These are phyloP conservation scores for Ustilago bromivora DNA, from an alignment of 1,284 basidiomycete genomes.

Conservation along the genomic window DNA sequence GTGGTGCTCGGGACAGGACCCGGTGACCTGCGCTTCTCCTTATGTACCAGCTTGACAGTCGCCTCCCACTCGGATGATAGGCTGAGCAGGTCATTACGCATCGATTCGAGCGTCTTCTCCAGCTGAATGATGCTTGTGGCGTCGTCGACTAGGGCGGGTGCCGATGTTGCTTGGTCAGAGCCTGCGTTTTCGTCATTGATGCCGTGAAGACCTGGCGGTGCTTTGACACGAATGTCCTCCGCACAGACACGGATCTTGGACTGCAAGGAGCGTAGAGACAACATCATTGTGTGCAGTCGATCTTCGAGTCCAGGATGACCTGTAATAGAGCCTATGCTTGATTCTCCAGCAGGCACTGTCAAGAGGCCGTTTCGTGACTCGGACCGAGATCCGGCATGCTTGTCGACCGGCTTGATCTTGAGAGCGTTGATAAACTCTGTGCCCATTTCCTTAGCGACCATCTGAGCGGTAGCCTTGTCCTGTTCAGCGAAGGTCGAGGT, in stretches of 20 bases:
- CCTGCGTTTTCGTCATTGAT: neutral
- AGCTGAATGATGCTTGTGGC: slow-evolving; percentile 24
- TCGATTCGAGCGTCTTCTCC: slow-evolving; percentile 54
- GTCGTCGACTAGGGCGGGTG: slow-evolving; percentile 6
- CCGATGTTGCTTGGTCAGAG: neutral
- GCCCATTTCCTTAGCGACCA: slow-evolving; percentile 34
- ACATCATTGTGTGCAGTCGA: slow-evolving; percentile 58
- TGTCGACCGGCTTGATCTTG: slow-evolving; percentile 5
- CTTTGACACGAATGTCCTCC: slow-evolving; percentile 56
- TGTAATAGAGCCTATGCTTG: neutral
- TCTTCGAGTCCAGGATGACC: slow-evolving; percentile 59
- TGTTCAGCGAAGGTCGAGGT: slow-evolving; percentile 5
- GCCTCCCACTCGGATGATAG: slow-evolving; percentile 66
- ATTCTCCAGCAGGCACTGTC: slow-evolving; percentile 11
- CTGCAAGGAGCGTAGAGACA: slow-evolving; percentile 65
- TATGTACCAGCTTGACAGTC: slow-evolving; percentile 52
- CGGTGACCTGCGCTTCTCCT: slow-evolving; percentile 40
- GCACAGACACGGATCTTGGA: slow-evolving; percentile 65
- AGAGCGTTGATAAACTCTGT: slow-evolving; percentile 5
- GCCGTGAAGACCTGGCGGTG: slow-evolving; percentile 57
- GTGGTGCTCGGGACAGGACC: slow-evolving; percentile 26
- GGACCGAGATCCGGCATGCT: neutral
- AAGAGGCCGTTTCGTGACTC: slow-evolving; percentile 18
- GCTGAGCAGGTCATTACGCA: slow-evolving; percentile 62
- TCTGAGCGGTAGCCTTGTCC: slow-evolving; percentile 9